These are phyloP conservation scores for Ogataea henricii DNA, from an alignment of 805 yeast species.

Conservation along the genomic window DNA sequence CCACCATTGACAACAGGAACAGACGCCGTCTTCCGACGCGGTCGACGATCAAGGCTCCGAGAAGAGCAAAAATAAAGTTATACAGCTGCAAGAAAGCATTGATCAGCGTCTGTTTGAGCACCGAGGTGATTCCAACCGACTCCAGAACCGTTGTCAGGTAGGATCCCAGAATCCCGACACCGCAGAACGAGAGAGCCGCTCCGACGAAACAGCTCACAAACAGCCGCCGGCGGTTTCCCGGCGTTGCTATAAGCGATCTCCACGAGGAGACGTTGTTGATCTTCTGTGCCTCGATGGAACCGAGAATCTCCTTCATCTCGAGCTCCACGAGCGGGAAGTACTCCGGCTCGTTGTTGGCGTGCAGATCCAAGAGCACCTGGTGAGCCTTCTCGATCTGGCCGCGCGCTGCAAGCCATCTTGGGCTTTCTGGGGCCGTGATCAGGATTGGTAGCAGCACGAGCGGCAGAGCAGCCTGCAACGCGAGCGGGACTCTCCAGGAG, in stretches of 20 bases:
- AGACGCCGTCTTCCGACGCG: slow-evolving; percentile 39
- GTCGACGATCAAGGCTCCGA: slow-evolving; percentile 34
- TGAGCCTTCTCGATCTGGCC: slow-evolving; percentile 38
- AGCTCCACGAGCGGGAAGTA: slow-evolving; percentile 37
- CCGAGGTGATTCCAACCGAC: slow-evolving; percentile 53
- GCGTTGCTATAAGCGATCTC: slow-evolving; percentile 36
- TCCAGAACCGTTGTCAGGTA: slow-evolving; percentile 46
- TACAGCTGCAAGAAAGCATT: slow-evolving; percentile 52
- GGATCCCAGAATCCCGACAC: slow-evolving; percentile 49
- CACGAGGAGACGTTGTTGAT: slow-evolving; percentile 33
- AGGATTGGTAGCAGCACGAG: slow-evolving; percentile 32
- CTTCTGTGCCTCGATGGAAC: slow-evolving; percentile 39
- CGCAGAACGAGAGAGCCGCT: slow-evolving; percentile 41
- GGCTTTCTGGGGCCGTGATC: slow-evolving; percentile 41
- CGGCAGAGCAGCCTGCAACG: slow-evolving; percentile 41
- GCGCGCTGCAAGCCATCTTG: slow-evolving; percentile 36
- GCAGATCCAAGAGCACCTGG: slow-evolving; percentile 31
- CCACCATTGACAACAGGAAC: slow-evolving; percentile 37
- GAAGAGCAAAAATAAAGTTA: slow-evolving; percentile 40
- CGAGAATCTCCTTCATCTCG: slow-evolving; percentile 39
- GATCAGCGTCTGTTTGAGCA: slow-evolving; percentile 46
- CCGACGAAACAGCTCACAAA: slow-evolving; percentile 34
- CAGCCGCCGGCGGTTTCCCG: slow-evolving; percentile 41
- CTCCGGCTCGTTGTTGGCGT: slow-evolving; percentile 24
- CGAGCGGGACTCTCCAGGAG: slow-evolving; percentile 45